Evolutionary conservation across 2,329 filamentous ascomycete species (phyloP), one percentile per base, ranked within the genome.

Genomic region (Pseudogymnoascus sp.): DNA sequence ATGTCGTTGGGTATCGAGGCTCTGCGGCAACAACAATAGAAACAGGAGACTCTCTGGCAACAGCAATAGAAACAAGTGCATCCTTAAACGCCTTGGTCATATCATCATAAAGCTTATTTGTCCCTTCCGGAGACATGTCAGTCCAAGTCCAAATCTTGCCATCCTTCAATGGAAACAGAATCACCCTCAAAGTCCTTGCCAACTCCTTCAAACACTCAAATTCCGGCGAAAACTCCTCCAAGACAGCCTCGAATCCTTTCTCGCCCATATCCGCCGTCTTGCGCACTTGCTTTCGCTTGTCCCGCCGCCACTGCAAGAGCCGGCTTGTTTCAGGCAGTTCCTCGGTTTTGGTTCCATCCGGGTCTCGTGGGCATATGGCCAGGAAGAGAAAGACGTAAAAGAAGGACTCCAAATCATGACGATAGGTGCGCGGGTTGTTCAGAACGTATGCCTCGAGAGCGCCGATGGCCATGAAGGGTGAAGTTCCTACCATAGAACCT

Each of bases 341-440:
- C 5, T 68, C 67, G 4, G 57, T 43, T 13, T 64, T 43, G 10
- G 16, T 11, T 8, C 41, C 41, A 2, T 43, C 41, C 13, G 10
- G 16, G 0, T 6, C 41, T 3, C 16, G 63, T 54, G 66, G 68
- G 6, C 67, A 67, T 64, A 71, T 70, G 61, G 69, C 65, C 11
- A 62, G 61, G 68, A 67, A 71, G 0, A 72, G 66, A 37, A 69
- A 68, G 57, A 69, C 69, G 43, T 70, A 70, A 57, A 72, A 65
- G 51, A 70, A 71, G 1, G 69, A 72, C 63, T 69, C 70, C 6
- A 72, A 62, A 43, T 70, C 70, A 57, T 71, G 69, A 0, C 69
- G 69, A 64, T 71, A 71, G 23, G 67, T 71, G 65, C 69, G 68
- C 2, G 25, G 10, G 57, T 67, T 62, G 6, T 64, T 63, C 36